phyloP scores from a whole-genome alignment of 1,139 yeast species.

The Taphrina communis region DNA sequence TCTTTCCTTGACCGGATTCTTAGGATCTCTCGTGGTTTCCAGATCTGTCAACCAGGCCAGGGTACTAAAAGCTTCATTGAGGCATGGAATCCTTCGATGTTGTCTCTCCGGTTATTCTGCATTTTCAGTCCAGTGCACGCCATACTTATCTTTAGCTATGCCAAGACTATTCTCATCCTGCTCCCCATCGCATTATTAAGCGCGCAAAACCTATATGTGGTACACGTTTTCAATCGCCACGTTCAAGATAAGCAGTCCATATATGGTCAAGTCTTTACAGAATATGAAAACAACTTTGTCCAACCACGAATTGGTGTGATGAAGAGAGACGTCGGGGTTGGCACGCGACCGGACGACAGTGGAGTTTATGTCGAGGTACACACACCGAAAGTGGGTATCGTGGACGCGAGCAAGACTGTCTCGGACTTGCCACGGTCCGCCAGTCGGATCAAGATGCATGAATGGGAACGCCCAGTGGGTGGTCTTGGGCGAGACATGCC shows the following conservation, averaged over 20 bases:
- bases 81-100: slow-evolving; percentile 64
- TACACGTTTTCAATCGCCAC: slow-evolving; percentile 57
- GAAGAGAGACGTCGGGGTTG: slow-evolving; percentile 65
- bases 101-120: slow-evolving; percentile 58
- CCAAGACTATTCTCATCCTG: slow-evolving; percentile 52
- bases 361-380: slow-evolving; percentile 41
- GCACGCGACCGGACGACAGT: slow-evolving; percentile 49
- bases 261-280: slow-evolving; percentile 66
- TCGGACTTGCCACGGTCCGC: slow-evolving; percentile 20
- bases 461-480: slow-evolving; percentile 31
- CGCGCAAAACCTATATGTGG: slow-evolving; percentile 50
- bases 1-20: no score
- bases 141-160: slow-evolving; percentile 55
- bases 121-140: slow-evolving; percentile 65
- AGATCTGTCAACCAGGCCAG: no score
- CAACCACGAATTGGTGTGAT: slow-evolving; percentile 63
- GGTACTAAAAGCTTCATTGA: neutral
- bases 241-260: slow-evolving; percentile 66
- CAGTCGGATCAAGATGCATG: slow-evolving; percentile 35
- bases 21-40: no score
- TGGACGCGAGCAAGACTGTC: slow-evolving; percentile 4
- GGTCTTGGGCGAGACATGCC: neutral
- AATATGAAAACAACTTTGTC: slow-evolving; percentile 69
- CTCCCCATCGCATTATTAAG: slow-evolving; percentile 56
- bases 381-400: slow-evolving; percentile 36